A percentile compares a stretch with the other conserved stretches of the same genome.
These are phyloP conservation scores for Pleurostoma richardsiae DNA, from an alignment of 2,329 filamentous ascomycete genomes.

Conservation along the genomic window DNA sequence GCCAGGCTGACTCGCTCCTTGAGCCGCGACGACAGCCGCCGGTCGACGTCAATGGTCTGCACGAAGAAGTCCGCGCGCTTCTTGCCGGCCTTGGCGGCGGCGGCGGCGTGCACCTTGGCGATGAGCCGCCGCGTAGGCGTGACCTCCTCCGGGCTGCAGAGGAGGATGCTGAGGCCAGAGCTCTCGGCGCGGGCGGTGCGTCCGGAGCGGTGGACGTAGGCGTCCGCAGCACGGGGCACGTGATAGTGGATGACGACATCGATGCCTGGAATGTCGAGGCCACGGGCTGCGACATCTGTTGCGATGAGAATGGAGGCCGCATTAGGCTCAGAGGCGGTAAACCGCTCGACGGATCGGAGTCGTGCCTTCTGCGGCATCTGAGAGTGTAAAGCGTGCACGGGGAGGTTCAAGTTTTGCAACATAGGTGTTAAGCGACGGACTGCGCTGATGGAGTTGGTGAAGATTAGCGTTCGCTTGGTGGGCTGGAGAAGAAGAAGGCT, in stretches of 20 bases:
- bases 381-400: constrained; percentile 76
- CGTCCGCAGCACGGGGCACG: constrained; percentile 83
- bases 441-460: constrained; percentile 92
- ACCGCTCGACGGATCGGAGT: constrained; percentile 85
- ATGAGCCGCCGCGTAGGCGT: constrained; percentile 77
- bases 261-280: constrained; percentile 87
- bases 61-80: constrained; percentile 60
- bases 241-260: constrained; percentile 94
- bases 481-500: constrained; percentile 78
- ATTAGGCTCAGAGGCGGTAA: constrained; percentile 58
- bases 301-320: constrained; percentile 70
- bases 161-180: constrained; percentile 75
- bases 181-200: constrained; percentile 82
- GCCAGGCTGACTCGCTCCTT: constrained; percentile 73
- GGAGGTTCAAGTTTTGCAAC: constrained; percentile 74
- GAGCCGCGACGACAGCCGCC: constrained; percentile 69
- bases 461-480: constrained; percentile 76
- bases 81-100: constrained; percentile 31
- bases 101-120: constrained; percentile 75
- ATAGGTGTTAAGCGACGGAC: constrained; percentile 82
- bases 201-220: constrained; percentile 92
- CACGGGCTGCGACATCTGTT: constrained; percentile 89
- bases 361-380: constrained; percentile 96
- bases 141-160: constrained; percentile 90
- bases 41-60: constrained; percentile 76